Evolutionary conservation across 192 early-diverging fungal genomes (phyloP), one percentile per base, ranked within the genome.

Genomic region (Coemansia sp.): DNA sequence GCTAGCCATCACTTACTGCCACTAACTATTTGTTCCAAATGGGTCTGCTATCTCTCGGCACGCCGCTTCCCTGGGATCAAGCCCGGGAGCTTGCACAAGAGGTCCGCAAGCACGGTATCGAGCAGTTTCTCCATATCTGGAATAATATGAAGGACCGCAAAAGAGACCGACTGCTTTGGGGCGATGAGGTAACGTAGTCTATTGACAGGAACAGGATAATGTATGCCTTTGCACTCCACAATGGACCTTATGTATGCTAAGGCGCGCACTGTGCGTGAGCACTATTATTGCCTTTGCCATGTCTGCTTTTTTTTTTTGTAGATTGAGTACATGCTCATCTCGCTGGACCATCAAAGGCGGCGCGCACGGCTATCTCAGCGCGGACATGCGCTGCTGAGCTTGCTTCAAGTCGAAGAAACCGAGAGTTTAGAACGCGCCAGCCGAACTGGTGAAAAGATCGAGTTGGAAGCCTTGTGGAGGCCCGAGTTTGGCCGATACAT

Each of bases 401-500:
- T 86, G 41, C 79, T 99, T 21, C 87, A 92, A 67, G 72, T 84
- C 11, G 77, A 92, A 10, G 95, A 99, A 76, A 76, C 85, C 63
- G 90, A 89, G 81, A 80, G 73, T 69, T 70, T 73, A 15, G 58
- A 66, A 34, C 61, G 41, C 14, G 70, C 73, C 23, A 66, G 50
- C 48, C 65, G 58, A 29, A 68, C 82, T 15, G 70, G 73, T 58
- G 77, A 71, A 19, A 79, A 79, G 82, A 71, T 65, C 10, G 74
- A 74, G 8, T 76, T 88, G 61, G 86, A 91, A 74, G 88, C 91
- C 14, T 89, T 93, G 27, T 99, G 96, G 96, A 87, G 93, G 70
- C 95, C 95, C 37, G 97, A 99, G 76, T 99, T 95, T 78, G 97
- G 93, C 17, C 86, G 94, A 31, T 99, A 91, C 84, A 99, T 99